Conservation (phyloP, 2,329 filamentous ascomycete species). For the Colletotrichum plurivorum region DNA sequence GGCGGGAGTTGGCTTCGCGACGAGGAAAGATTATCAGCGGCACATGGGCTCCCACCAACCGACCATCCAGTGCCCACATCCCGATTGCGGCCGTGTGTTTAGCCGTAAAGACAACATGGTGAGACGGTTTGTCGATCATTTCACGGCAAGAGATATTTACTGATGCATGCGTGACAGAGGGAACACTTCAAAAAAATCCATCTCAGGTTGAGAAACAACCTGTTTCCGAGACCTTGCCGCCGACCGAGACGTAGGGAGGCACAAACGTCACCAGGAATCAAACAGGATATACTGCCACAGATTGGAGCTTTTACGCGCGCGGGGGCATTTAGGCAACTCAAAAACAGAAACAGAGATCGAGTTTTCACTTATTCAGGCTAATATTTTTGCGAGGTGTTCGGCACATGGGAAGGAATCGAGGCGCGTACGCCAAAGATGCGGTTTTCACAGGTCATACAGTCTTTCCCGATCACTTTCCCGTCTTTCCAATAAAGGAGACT, state of each 20-base stretch:
- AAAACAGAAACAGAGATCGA: no score
- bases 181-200: slow-evolving; percentile 34
- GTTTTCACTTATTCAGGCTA: no score
- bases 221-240: slow-evolving; percentile 24
- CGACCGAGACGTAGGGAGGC: not conserved
- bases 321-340: no score
- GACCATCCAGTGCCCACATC: slow-evolving; percentile 17
- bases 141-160: not conserved
- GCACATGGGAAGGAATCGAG: no score
- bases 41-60: slow-evolving; percentile 33
- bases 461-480: no score
- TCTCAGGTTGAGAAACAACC: slow-evolving; percentile 13
- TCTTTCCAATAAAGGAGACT: no score
- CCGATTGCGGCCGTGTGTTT: slow-evolving; percentile 23
- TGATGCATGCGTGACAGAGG: not conserved
- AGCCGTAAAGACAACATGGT: slow-evolving; percentile 34
- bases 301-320: no score
- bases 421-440: no score
- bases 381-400: no score
- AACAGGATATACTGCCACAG: no score
- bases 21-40: slow-evolving; percentile 26
- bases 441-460: no score
- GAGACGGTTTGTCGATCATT: not conserved
- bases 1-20: slow-evolving; percentile 23
- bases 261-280: not conserved